These are phyloP conservation scores for Podospora fimiseda DNA, from an alignment of 495 filamentous ascomycete species.

Conservation along the genomic window DNA sequence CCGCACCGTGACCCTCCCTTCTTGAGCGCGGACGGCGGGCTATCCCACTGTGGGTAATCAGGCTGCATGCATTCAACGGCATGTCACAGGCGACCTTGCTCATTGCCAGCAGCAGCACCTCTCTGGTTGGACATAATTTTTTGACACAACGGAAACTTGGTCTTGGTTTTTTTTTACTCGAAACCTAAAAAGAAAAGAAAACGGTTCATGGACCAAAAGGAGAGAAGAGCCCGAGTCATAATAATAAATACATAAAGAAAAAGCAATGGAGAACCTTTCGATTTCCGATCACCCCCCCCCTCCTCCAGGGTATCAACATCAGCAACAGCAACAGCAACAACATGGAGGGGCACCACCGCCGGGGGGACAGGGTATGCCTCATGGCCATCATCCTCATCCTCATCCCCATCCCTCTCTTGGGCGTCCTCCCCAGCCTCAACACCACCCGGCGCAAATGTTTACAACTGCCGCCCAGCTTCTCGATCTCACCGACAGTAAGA, in stretches of 20 bases:
- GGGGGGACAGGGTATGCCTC: constrained; percentile 3
- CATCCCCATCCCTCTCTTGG: constrained; percentile 29
- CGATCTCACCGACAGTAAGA: constrained; percentile 92
- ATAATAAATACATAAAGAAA: constrained; percentile 1
- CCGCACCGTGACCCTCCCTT: neutral
- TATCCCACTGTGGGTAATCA: neutral
- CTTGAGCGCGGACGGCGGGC: neutral
- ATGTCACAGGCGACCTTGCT: neutral
- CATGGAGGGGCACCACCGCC: neutral
- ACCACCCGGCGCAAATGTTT: constrained; percentile 87
- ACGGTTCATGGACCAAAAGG: constrained; percentile 7
- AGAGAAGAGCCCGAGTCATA: constrained; percentile 5
- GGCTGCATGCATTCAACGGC: neutral
- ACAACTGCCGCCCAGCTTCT: constrained; percentile 92
- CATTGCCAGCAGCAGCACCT: neutral
- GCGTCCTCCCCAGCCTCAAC: constrained; percentile 43
- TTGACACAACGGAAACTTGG: too few relatives aligned
- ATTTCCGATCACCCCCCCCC: constrained; percentile 12
- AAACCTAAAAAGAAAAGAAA: too few relatives aligned
- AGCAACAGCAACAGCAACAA: constrained; percentile 4
- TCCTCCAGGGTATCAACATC: neutral
- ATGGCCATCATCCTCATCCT: too few relatives aligned
- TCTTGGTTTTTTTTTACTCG: too few relatives aligned
- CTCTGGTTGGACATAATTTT: too few relatives aligned
- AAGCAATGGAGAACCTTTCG: constrained; percentile 17